A percentile compares a stretch with the other conserved stretches of the same genome.
phyloP scores from a whole-genome alignment of 1,139 yeast species.

The Eremothecium gossypii region DNA sequence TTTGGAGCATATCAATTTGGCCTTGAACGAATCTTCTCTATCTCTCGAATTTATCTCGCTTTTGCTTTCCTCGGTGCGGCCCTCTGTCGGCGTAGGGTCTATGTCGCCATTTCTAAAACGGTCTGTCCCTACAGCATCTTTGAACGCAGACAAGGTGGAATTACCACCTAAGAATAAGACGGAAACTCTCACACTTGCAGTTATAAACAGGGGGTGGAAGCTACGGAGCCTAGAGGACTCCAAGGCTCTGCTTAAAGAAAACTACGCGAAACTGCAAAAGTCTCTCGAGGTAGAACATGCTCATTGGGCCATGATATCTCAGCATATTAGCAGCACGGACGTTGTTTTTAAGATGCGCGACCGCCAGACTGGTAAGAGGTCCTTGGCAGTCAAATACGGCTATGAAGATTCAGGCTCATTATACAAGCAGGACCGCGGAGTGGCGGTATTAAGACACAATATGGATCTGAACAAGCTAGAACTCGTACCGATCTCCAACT shows the following conservation, averaged over 20 bases:
- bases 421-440: slow-evolving; percentile 58
- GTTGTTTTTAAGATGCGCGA: slow-evolving; percentile 63
- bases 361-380: slow-evolving; percentile 38
- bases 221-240: slow-evolving; percentile 56
- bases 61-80: slow-evolving; percentile 70
- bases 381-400: slow-evolving; percentile 76
- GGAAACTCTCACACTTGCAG: slow-evolving; percentile 18
- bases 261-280: slow-evolving; percentile 42
- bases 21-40: slow-evolving; percentile 81
- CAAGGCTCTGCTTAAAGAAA: slow-evolving; percentile 40
- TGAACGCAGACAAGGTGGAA: slow-evolving; percentile 54
- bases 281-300: slow-evolving; percentile 55
- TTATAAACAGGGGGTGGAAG: slow-evolving; percentile 79
- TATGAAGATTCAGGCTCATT: slow-evolving; percentile 85
- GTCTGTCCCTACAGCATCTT: slow-evolving; percentile 69
- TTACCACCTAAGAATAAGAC: slow-evolving; percentile 12
- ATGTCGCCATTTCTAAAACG: slow-evolving; percentile 83
- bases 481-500: slow-evolving; percentile 30
- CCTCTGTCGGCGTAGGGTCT: slow-evolving; percentile 76
- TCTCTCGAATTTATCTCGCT: slow-evolving; percentile 82
- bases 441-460: slow-evolving; percentile 50
- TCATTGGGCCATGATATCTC: slow-evolving; percentile 56
- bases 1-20: slow-evolving; percentile 47
- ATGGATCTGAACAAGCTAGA: slow-evolving; percentile 32
- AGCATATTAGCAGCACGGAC: slow-evolving; percentile 48